These are phyloP conservation scores for Lathyrus sativus DNA, from an alignment of 306 rosid species.

Conservation along the genomic window DNA sequence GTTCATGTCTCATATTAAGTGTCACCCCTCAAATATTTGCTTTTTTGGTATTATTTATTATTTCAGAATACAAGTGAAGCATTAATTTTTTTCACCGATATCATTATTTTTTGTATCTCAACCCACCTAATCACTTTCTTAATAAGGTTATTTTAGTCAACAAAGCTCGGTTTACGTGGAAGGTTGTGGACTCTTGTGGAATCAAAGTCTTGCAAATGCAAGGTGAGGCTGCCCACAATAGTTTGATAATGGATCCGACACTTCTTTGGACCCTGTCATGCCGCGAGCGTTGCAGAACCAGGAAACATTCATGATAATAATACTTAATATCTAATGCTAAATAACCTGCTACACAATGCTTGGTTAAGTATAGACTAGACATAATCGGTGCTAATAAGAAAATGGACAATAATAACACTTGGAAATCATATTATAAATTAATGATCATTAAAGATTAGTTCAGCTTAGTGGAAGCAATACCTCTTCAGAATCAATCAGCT, in stretches of 20 bases:
- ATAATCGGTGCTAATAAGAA: conserved; percentile 11
- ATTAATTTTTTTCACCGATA: neutral
- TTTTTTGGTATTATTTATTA: neutral
- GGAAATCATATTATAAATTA: conserved; percentile 15
- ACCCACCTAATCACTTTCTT: neutral
- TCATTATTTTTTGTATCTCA: neutral
- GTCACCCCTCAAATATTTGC: neutral
- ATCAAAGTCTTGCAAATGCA: neutral
- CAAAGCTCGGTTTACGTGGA: neutral
- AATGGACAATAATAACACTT: conserved; percentile 20
- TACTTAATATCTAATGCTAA: conserved; percentile 8
- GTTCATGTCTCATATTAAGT: neutral
- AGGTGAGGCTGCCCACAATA: conserved; percentile 7
- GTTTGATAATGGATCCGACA: neutral
- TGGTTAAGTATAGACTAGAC: conserved; percentile 6
- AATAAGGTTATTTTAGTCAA: neutral
- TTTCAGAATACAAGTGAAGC: neutral
- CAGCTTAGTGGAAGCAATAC: conserved; percentile 45
- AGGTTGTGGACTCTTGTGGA: conserved; percentile 1
- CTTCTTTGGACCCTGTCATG: conserved; percentile 4
- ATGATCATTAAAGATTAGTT: conserved; percentile 26
- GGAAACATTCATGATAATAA: neutral
- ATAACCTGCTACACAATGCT: conserved; percentile 26
- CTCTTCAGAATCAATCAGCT: conserved; percentile 76
- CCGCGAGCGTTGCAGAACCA: neutral